Conservation (phyloP, 257 asterid genomes). For the Solanum piurae region DNA sequence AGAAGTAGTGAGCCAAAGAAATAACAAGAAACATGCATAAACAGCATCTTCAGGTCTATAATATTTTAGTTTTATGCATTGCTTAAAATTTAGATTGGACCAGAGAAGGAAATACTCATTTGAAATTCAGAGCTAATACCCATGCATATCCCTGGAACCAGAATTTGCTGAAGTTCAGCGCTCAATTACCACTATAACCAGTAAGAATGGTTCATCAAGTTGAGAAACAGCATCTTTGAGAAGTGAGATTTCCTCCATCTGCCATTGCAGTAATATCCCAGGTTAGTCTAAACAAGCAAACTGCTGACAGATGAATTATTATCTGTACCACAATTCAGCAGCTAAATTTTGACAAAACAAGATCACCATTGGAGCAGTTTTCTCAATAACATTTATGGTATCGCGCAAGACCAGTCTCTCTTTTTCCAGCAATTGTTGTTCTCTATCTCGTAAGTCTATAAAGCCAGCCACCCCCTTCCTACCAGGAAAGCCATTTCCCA, state of each 20-base stretch:
- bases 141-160: slow-evolving; percentile 90
- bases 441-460: slow-evolving; percentile 49
- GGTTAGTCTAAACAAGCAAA: slow-evolving; percentile 20
- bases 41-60: not conserved
- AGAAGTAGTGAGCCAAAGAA: not conserved
- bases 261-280: slow-evolving; percentile 28
- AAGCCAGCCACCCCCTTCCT: slow-evolving; percentile 46
- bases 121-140: slow-evolving; percentile 98
- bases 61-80: not conserved
- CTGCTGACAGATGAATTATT: slow-evolving; percentile 9
- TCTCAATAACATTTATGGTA: slow-evolving; percentile 49
- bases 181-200: slow-evolving; percentile 99
- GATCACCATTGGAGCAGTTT: slow-evolving; percentile 94
- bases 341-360: slow-evolving; percentile 54
- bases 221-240: slow-evolving; percentile 98
- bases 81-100: slow-evolving; percentile 15
- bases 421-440: slow-evolving; percentile 42
- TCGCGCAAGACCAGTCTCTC: slow-evolving; percentile 62
- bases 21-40: not conserved
- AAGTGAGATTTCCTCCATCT: slow-evolving; percentile 96
- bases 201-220: slow-evolving; percentile 87
- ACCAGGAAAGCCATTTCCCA: slow-evolving; percentile 52
- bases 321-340: slow-evolving; percentile 24
- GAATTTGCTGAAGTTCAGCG: slow-evolving; percentile 98
- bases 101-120: slow-evolving; percentile 37